Base-by-base conservation (phyloP, 2,329 filamentous ascomycete genomes). In the Didymellaceae sp. region DNA sequence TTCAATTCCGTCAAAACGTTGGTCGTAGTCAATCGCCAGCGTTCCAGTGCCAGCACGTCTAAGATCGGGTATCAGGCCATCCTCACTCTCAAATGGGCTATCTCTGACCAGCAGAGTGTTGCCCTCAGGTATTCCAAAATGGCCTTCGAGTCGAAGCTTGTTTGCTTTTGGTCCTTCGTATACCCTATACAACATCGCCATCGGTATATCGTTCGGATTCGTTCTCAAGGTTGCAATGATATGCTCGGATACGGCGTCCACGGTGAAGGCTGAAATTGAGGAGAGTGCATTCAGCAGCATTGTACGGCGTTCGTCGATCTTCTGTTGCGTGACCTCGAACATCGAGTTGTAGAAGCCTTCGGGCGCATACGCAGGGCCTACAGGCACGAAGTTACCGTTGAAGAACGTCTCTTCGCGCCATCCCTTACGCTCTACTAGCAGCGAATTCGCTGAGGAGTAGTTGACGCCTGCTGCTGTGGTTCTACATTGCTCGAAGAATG, bases 361-460 rank as follows among this genome's bases (percentile, higher is more conserved):
- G 30, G 64, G 63, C n/a, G 53, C 52, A 49, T 51, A 58, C 10
- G 62, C 56, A 22, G 65, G 56, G 11, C 66, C 65, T 5, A 71
- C 56, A 11, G 69, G 69, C 2, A 68, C 58, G 32, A 72, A 68
- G 34, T 61, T 65, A 22, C 68, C 68, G 3, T 59, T 61, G 48
- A 71, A 70, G 48, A 67, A 72, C 3, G 64, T 53, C 46, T 72
- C 69, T 35, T 72, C 68, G 2, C 54, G 52, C 52, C 61, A 70
- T 7, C 68, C 67, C 16, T 48, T 55, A 9, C 68, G 62, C 45
- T 72, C 64, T 10, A 69, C 61, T 13, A 72, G 45, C 14, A 65
- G 51, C 13, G 65, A 45, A 1, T 38, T 20, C 6, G 54, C 54
- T 2, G 65, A 56, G 8, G 62, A 64, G 32, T 67, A 63, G 34